These are phyloP conservation scores for Cladorrhinum sp. DNA, from an alignment of 2,329 filamentous ascomycete species.

Conservation along the genomic window DNA sequence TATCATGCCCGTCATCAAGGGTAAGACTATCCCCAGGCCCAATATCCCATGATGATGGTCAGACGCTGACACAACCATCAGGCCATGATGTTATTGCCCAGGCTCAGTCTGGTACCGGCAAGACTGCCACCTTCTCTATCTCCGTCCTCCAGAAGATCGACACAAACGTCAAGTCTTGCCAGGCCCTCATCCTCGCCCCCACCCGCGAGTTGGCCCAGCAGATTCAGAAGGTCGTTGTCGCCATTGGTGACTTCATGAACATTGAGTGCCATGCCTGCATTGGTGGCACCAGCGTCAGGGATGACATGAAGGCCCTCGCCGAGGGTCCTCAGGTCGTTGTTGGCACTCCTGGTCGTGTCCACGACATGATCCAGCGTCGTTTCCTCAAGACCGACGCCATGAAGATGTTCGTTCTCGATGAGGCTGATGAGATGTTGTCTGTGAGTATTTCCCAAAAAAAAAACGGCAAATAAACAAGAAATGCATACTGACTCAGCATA, in stretches of 20 bases:
- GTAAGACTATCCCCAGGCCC: constrained; percentile 48
- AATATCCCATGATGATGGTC: not conserved
- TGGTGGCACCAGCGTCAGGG: constrained; percentile 94
- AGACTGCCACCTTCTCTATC: constrained; percentile 99
- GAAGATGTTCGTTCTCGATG: constrained; percentile 99
- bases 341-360: constrained; percentile 96
- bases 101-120: constrained; percentile 99
- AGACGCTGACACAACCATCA: constrained; percentile 34
- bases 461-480: not conserved
- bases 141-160: constrained; percentile 99
- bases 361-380: constrained; percentile 99
- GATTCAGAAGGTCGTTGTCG: constrained; percentile 98
- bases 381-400: constrained; percentile 95
- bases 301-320: constrained; percentile 97
- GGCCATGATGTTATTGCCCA: constrained; percentile 99
- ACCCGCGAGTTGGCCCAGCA: constrained; percentile 98
- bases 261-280: constrained; percentile 99
- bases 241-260: constrained; percentile 99
- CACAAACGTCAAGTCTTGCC: constrained; percentile 88
- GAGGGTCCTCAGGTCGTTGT: constrained; percentile 97
- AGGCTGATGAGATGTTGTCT: constrained; percentile 99
- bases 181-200: constrained; percentile 95
- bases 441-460: constrained; percentile 46
- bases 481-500: constrained; percentile 41
- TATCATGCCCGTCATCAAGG: constrained; percentile 99